A percentile compares a stretch with the other conserved stretches of the same genome.
phyloP scores from a whole-genome alignment of 345 rosid species.

The Sonneratia alba region DNA sequence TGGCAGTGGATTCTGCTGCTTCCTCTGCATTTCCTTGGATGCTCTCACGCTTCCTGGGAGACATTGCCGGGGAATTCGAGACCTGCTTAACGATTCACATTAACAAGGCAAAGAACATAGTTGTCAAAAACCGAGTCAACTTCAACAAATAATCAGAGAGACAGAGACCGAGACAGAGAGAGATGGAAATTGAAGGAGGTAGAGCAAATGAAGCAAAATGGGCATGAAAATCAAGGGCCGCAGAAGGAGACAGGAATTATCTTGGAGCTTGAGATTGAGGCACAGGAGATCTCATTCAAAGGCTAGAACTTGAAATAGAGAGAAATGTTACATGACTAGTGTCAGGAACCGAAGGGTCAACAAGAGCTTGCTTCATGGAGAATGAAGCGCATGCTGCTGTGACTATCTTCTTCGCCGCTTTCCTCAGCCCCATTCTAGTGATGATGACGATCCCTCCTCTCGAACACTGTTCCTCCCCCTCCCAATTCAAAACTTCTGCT shows the following conservation, averaged over 20 bases:
- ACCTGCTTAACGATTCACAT: slow-evolving; percentile 20
- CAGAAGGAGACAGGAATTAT: slow-evolving; percentile 3
- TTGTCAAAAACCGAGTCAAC: neutral
- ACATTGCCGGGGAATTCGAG: slow-evolving; percentile 24
- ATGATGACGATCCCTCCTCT: neutral
- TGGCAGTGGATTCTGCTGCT: slow-evolving; percentile 22
- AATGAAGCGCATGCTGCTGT: slow-evolving; percentile 67
- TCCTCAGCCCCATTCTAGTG: slow-evolving; percentile 29
- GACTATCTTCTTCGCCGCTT: slow-evolving; percentile 52
- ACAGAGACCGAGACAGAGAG: neutral
- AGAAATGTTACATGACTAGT: slow-evolving; percentile 2
- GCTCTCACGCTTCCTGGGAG: slow-evolving; percentile 23
- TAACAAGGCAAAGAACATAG: no score
- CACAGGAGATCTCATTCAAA: slow-evolving; percentile 2
- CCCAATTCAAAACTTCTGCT: neutral
- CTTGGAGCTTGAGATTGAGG: neutral
- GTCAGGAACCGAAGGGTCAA: slow-evolving; percentile 14
- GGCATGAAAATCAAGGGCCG: neutral
- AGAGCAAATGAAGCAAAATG: neutral
- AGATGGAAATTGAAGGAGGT: neutral
- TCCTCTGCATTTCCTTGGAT: slow-evolving; percentile 18
- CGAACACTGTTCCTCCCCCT: neutral
- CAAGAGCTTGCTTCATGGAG: slow-evolving; percentile 34
- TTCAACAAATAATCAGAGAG: neutral
- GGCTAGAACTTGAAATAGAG: slow-evolving; percentile 14